phyloP scores from a whole-genome alignment of 768 basidiomycete species.

The Agaricus blazei region DNA sequence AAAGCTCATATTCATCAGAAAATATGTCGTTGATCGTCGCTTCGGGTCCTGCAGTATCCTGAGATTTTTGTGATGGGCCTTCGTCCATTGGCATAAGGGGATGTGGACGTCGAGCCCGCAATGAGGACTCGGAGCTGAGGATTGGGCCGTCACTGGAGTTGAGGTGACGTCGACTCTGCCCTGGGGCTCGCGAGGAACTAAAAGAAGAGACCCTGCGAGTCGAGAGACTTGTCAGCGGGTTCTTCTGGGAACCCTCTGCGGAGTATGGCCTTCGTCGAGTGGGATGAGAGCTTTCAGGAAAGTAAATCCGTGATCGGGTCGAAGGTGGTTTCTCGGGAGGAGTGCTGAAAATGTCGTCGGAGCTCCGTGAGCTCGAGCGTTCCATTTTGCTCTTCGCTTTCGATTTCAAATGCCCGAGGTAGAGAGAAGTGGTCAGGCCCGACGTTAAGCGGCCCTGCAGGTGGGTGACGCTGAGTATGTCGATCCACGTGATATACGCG shows the following conservation, averaged over 20 bases:
- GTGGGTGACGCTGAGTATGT: not conserved
- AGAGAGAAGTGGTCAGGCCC: not conserved
- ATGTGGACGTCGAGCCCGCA: conserved; percentile 10
- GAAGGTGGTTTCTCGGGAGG: conserved; percentile 11
- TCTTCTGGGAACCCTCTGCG: conserved; percentile 1
- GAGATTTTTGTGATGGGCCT: not conserved
- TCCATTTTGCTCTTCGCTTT: conserved; percentile 14
- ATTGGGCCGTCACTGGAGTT: conserved; percentile 19
- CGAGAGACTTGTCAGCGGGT: conserved; percentile 21
- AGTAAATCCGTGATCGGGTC: conserved; percentile 2
- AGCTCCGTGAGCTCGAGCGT: conserved; percentile 13
- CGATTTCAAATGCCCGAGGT: not conserved
- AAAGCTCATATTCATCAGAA: conserved; percentile 75
- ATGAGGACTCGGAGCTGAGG: conserved; percentile 16
- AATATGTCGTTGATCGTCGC: conserved; percentile 31
- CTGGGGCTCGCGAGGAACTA: conserved; percentile 24
- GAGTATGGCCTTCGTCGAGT: conserved; percentile 13
- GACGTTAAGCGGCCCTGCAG: not conserved
- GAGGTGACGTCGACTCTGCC: conserved; percentile 22
- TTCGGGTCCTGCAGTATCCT: conserved; percentile 14
- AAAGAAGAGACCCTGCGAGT: conserved; percentile 28
- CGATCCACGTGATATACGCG: not conserved
- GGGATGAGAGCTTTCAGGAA: conserved; percentile 4
- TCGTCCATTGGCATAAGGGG: conserved; percentile 3
- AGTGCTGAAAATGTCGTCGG: conserved; percentile 21